Evolutionary conservation across 805 yeast genomes (phyloP).

Genomic region (Hanseniaspora singularis): DNA sequence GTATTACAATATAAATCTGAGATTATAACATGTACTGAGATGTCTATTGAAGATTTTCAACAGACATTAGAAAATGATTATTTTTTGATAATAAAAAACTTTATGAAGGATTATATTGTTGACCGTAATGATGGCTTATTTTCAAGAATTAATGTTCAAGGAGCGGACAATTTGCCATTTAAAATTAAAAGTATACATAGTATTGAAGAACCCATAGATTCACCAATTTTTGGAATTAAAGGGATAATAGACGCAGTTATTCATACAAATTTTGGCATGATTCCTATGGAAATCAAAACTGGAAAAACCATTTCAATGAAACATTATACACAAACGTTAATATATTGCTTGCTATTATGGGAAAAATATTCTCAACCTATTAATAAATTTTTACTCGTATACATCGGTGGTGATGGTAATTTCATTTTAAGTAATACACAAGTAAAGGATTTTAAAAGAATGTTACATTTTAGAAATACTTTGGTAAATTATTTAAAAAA

Average conservation of each 20-base stretch:
- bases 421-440: constrained; percentile 19
- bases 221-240: constrained; percentile 77
- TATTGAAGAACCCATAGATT: constrained; percentile 84
- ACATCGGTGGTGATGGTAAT: constrained; percentile 44
- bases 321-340: constrained; percentile 77
- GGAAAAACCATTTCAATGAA: constrained; percentile 51
- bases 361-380: constrained; percentile 69
- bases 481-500: constrained; percentile 44
- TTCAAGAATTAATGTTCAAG: constrained; percentile 19
- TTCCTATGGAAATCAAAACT: constrained; percentile 85
- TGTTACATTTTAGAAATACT: constrained; percentile 61
- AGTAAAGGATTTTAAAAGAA: constrained; percentile 47
- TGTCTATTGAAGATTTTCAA: constrained; percentile 35
- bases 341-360: constrained; percentile 65
- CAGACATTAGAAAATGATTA: constrained; percentile 36
- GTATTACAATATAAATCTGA: constrained; percentile 2
- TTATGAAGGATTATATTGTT: constrained; percentile 40
- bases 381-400: constrained; percentile 54
- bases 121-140: constrained; percentile 21
- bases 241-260: constrained; percentile 86
- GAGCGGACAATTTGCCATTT: constrained; percentile 28
- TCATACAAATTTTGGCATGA: constrained; percentile 48
- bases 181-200: constrained; percentile 58
- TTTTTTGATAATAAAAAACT: constrained; percentile 38
- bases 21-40: constrained; percentile 29